A percentile compares a stretch with the other conserved stretches of the same genome.
Evolutionary conservation across 2,329 filamentous ascomycete genomes (phyloP).

Genomic region (Cladosporium sp.): DNA sequence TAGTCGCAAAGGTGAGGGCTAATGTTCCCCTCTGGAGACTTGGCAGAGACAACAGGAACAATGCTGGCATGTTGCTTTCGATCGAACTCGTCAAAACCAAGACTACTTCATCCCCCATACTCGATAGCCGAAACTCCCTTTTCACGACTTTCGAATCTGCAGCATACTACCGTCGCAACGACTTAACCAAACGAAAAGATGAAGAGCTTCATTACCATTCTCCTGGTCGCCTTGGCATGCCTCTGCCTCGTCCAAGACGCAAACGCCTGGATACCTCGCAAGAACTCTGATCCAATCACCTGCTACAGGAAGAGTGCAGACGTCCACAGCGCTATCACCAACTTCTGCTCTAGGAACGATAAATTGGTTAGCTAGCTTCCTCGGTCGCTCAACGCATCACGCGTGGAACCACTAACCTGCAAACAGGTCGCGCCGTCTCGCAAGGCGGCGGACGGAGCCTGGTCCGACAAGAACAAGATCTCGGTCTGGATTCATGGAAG

Average conservation of each 20-base stretch:
- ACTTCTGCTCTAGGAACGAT: neutral
- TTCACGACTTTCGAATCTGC: neutral
- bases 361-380: neutral
- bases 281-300: neutral
- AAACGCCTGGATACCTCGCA: neutral
- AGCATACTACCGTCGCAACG: neutral
- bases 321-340: neutral
- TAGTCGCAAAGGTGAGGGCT: neutral
- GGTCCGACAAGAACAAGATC: constrained; percentile 4
- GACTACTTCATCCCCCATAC: neutral
- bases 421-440: constrained; percentile 6
- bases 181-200: neutral
- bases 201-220: neutral
- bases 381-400: too few species aligned
- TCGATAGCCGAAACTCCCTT: neutral
- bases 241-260: constrained; percentile 10
- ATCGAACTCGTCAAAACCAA: neutral
- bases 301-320: neutral
- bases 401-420: neutral
- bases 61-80: constrained; percentile 1
- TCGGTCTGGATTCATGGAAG: constrained; percentile 8
- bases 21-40: neutral
- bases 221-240: constrained; percentile 2
- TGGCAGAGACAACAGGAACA: neutral
- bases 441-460: neutral